Percentiles rank a stretch among this genome's conserved stretches.
Conservation (phyloP, 2,329 filamentous ascomycete genomes). For the Colletotrichum tropicale region DNA sequence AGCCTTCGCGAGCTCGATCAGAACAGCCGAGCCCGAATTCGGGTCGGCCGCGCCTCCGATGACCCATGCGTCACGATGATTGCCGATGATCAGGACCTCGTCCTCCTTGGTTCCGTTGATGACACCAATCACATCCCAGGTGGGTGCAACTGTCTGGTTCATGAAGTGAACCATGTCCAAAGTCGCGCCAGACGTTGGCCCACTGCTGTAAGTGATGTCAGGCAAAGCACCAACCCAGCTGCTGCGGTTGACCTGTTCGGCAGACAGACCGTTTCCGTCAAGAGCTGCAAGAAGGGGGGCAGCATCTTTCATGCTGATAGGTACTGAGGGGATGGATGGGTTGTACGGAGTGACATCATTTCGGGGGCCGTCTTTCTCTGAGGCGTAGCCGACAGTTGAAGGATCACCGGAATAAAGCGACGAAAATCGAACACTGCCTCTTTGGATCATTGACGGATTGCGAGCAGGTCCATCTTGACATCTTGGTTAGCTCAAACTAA, state of each 20-base stretch:
- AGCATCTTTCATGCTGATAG: constrained; percentile 10
- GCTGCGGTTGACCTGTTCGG: background rate
- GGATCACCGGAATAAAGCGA: constrained; percentile 6
- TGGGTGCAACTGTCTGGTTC: background rate
- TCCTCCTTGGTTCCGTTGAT: constrained; percentile 42
- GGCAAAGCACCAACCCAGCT: constrained; percentile 4
- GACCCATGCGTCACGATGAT: constrained; percentile 60
- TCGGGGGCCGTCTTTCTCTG: background rate
- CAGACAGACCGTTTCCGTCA: background rate
- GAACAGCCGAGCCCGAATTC: constrained; percentile 52
- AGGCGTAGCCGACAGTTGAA: background rate
- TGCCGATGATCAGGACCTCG: constrained; percentile 52
- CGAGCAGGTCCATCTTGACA: background rate
- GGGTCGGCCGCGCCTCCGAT: constrained; percentile 57
- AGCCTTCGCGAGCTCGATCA: constrained; percentile 54
- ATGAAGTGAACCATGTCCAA: constrained; percentile 11
- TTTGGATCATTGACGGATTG: constrained; percentile 10
- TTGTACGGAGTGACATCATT: constrained; percentile 8
- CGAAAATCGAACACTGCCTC: constrained; percentile 11
- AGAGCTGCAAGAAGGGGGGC: background rate
- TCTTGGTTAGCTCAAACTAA: background rate
- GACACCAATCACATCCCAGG: constrained; percentile 41
- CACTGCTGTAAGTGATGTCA: constrained; percentile 11
- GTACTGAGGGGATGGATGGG: background rate
- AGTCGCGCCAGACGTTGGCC: background rate